Conservation (phyloP, 305 asterid species). For the Rubia occidens region DNA sequence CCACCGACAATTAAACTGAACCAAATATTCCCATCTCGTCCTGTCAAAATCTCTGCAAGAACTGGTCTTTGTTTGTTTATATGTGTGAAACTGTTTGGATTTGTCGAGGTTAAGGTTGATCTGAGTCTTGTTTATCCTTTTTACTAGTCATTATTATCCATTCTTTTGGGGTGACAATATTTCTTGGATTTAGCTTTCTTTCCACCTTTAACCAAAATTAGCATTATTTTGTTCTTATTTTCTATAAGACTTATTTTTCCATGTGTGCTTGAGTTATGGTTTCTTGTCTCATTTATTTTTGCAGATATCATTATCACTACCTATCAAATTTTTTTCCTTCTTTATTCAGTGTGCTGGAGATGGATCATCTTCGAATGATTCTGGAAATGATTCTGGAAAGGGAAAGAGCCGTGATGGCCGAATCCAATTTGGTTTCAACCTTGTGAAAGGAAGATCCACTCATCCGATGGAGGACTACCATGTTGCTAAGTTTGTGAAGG, state of each 20-base stretch:
- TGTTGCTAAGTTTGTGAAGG: slow-evolving; percentile 26
- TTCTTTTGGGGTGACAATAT: neutral
- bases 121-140: neutral
- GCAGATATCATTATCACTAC: neutral
- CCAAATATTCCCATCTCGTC: neutral
- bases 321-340: slow-evolving; percentile 1
- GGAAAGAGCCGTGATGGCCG: slow-evolving; percentile 28
- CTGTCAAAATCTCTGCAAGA: neutral
- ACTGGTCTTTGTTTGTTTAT: neutral
- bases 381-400: slow-evolving; percentile 23
- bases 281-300: neutral
- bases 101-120: neutral
- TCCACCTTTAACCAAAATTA: neutral
- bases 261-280: neutral
- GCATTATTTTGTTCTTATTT: neutral
- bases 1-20: neutral
- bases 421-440: slow-evolving; percentile 27
- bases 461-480: slow-evolving; percentile 42
- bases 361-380: slow-evolving; percentile 19
- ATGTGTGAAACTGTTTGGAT: neutral
- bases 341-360: slow-evolving; percentile 23
- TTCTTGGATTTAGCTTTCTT: neutral
- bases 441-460: slow-evolving; percentile 30
- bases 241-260: neutral
- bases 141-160: neutral